Evolutionary conservation across 2,329 filamentous ascomycete genomes (phyloP).

Genomic region (Colletotrichum navitas): DNA sequence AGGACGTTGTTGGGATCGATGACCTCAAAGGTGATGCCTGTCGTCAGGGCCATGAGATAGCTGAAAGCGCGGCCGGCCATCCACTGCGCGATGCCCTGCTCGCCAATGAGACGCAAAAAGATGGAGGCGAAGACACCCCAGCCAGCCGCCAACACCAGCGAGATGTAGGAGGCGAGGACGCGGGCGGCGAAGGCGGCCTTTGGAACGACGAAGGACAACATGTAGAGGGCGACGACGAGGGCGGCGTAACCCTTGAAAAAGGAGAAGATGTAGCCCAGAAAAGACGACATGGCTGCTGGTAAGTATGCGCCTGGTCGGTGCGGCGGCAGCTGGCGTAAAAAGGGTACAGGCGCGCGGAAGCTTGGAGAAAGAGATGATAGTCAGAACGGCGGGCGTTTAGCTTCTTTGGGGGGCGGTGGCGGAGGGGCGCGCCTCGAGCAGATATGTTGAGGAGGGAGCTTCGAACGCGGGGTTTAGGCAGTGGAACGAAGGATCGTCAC

Average conservation of each 20-base stretch:
- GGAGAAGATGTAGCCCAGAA: constrained; percentile 57
- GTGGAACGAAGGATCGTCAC: constrained; percentile 37
- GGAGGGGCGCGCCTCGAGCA: constrained; percentile 26
- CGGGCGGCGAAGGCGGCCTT: constrained; percentile 78
- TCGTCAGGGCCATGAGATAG: constrained; percentile 78
- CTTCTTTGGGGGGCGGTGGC: constrained; percentile 27
- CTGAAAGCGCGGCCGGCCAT: constrained; percentile 84
- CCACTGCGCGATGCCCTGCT: constrained; percentile 87
- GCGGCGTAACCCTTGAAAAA: constrained; percentile 65
- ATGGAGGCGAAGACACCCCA: constrained; percentile 85
- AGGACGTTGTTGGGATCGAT: constrained; percentile 75
- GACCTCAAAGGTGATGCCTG: constrained; percentile 83
- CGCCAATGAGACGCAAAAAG: constrained; percentile 76
- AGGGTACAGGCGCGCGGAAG: constrained; percentile 35
- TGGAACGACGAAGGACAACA: constrained; percentile 69
- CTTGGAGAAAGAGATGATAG: constrained; percentile 15
- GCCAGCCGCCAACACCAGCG: constrained; percentile 69
- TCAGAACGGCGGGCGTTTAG: constrained; percentile 38
- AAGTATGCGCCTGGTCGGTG: constrained; percentile 27
- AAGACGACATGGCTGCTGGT: constrained; percentile 51
- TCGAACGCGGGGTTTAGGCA: constrained; percentile 33
- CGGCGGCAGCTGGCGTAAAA: constrained; percentile 32
- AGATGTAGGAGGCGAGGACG: constrained; percentile 73
- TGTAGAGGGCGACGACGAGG: constrained; percentile 69
- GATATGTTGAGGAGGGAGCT: constrained; percentile 35